phyloP scores from a whole-genome alignment of 352 stramenopile species.

The Saprolegnia parasitica region DNA sequence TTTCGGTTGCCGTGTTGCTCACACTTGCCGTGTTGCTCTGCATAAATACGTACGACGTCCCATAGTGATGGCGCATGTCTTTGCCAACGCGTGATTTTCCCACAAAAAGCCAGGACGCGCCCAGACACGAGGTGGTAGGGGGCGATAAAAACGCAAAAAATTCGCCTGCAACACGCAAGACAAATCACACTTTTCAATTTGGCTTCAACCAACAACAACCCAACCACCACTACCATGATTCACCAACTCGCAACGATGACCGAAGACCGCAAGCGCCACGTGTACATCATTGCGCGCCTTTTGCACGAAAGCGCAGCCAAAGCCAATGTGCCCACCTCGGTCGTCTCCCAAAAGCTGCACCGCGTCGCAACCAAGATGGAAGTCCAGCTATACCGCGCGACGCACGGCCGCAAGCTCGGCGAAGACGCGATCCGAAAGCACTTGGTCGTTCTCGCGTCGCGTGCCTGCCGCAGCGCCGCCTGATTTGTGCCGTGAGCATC shows the following conservation, averaged over 20 bases:
- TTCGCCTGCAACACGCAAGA: neutral
- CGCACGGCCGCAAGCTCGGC: neutral
- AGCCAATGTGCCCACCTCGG: neutral
- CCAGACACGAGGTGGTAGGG: no score
- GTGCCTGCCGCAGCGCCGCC: neutral
- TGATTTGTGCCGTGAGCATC: no score
- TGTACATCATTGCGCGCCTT: constrained; percentile 10
- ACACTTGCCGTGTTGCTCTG: no score
- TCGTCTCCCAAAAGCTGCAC: constrained; percentile 1
- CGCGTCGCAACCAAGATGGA: constrained; percentile 3
- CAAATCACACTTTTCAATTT: neutral
- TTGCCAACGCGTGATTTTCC: no score
- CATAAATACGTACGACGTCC: no score
- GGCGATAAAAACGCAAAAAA: no score
- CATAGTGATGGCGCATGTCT: no score
- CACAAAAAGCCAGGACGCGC: no score
- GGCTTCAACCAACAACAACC: neutral
- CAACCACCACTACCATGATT: neutral
- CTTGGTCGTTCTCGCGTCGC: neutral
- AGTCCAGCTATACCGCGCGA: neutral
- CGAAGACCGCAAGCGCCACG: constrained; percentile 9
- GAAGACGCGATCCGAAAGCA: constrained; percentile 17
- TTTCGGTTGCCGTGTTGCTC: no score
- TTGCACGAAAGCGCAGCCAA: neutral
- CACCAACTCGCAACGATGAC: neutral